phyloP scores from a whole-genome alignment of 208 protist species.

The Naegleria lovaniensis region DNA sequence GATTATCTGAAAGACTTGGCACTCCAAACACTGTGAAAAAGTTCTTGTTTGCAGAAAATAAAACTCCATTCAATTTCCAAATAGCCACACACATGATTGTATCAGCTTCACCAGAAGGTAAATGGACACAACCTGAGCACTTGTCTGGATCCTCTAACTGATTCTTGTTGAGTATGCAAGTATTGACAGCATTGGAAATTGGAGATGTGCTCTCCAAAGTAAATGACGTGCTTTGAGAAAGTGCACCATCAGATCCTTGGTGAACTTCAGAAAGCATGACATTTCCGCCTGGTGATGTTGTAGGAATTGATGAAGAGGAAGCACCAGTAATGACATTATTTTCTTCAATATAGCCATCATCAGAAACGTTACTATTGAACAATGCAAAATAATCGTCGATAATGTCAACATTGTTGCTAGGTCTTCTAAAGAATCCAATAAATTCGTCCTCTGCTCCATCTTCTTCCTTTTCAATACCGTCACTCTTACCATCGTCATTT shows the following conservation, averaged over 20 bases:
- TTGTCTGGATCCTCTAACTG: not conserved
- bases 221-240: not conserved
- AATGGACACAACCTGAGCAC: not conserved
- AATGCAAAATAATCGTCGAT: not conserved
- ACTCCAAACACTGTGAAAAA: conserved; percentile 12
- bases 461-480: not conserved
- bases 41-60: not conserved
- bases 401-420: not conserved
- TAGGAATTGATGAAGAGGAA: not conserved
- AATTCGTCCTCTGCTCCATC: not conserved
- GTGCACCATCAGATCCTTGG: no score
- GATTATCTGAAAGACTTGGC: not conserved
- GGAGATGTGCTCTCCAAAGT: not conserved
- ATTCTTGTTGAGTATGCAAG: not conserved
- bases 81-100: conserved; percentile 1
- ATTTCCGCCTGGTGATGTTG: not conserved
- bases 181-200: not conserved
- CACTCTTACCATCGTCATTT: not conserved
- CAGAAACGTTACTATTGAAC: not conserved
- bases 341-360: not conserved
- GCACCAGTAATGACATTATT: not conserved
- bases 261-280: no score
- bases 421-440: not conserved
- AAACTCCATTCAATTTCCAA: conserved; percentile 12
- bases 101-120: not conserved